These are phyloP conservation scores for Skeletonema costatum DNA, from an alignment of 108 stramenopile genomes.

Conservation along the genomic window DNA sequence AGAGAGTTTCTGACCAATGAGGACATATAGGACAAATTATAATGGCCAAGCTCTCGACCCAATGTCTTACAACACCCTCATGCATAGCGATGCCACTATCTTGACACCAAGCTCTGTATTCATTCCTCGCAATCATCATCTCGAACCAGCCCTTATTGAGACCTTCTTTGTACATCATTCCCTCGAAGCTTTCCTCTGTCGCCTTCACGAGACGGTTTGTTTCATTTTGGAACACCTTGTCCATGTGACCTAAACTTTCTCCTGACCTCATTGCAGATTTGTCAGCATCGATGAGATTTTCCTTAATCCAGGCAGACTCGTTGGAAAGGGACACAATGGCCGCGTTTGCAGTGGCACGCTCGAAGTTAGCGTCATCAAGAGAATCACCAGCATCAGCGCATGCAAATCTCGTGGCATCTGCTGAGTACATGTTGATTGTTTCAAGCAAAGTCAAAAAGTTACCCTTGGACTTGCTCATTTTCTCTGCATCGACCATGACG, in stretches of 20 bases:
- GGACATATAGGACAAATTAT: constrained; percentile 93
- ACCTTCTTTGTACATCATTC: constrained; percentile 93
- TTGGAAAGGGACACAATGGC: constrained; percentile 88
- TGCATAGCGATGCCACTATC: constrained; percentile 89
- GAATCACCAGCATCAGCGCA: constrained; percentile 97
- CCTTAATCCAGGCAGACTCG: constrained; percentile 87
- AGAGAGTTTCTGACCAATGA: constrained; percentile 87
- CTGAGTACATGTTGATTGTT: constrained; percentile 80
- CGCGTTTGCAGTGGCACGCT: constrained; percentile 87
- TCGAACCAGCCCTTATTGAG: constrained; percentile 93
- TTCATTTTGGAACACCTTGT: constrained; percentile 90
- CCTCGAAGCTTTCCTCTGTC: constrained; percentile 60
- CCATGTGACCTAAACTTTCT: too few species aligned
- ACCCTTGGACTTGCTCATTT: constrained; percentile 98
- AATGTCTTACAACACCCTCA: constrained; percentile 67
- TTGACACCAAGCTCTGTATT: constrained; percentile 92
- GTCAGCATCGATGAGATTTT: constrained; percentile 60
- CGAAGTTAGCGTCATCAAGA: constrained; percentile 99
- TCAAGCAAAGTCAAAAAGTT: constrained; percentile 98
- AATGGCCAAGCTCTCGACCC: constrained; percentile 73
- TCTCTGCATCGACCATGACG: constrained; percentile 93
- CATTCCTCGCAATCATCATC: constrained; percentile 88
- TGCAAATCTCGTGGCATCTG: constrained; percentile 93
- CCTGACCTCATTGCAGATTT: constrained; percentile 47
- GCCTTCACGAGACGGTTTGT: constrained; percentile 82